Evolutionary conservation across 208 protist genomes (phyloP).

Genomic region (Borovskyia barvae): DNA sequence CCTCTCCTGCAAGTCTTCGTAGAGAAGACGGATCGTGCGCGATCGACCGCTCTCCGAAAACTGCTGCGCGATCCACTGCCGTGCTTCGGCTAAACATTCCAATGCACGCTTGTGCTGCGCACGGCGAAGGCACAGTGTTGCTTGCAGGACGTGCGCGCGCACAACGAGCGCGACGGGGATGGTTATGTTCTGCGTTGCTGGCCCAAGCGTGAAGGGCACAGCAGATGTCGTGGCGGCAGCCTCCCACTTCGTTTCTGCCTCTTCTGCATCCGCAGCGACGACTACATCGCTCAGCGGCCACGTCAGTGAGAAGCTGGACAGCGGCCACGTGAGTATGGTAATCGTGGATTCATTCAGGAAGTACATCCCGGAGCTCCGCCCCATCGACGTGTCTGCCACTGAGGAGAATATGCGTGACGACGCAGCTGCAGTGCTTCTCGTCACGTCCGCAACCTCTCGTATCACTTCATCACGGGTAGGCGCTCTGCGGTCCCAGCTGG

Average conservation of each 20-base stretch:
- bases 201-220: neutral
- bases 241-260: no score
- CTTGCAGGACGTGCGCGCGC: conserved; percentile 38
- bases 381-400: neutral
- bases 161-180: conserved; percentile 47
- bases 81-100: conserved; percentile 29
- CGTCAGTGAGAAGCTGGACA: conserved; percentile 9
- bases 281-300: conserved; percentile 1
- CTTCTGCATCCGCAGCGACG: neutral
- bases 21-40: conserved; percentile 19
- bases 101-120: conserved; percentile 29
- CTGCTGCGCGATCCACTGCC: conserved; percentile 20
- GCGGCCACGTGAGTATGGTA: conserved; percentile 25
- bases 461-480: conserved; percentile 11
- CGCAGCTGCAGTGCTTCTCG: neutral
- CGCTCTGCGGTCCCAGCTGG: no score
- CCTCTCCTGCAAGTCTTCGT: conserved; percentile 18
- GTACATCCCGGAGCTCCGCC: conserved; percentile 13
- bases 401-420: neutral
- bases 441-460: conserved; percentile 8
- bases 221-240: neutral
- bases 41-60: conserved; percentile 1
- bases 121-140: conserved; percentile 23
- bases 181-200: conserved; percentile 21
- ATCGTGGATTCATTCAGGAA: conserved; percentile 28